These are phyloP conservation scores for Fusarium nurragi DNA, from an alignment of 2,329 filamentous ascomycete genomes.

Conservation along the genomic window DNA sequence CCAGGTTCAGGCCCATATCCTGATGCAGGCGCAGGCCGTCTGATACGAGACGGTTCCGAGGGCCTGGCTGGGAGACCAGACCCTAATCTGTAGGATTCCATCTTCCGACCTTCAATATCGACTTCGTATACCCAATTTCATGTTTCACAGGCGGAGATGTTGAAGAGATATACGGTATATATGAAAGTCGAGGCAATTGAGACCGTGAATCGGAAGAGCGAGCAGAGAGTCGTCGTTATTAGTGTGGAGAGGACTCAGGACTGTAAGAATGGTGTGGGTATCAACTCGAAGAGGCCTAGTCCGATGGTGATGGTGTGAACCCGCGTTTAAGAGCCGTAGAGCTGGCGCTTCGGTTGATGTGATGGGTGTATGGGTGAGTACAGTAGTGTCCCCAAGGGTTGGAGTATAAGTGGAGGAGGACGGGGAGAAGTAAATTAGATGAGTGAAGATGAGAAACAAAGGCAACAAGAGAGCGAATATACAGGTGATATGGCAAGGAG, in stretches of 20 bases:
- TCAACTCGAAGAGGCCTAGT: conserved; percentile 40
- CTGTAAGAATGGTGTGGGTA: conserved; percentile 38
- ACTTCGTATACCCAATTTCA: conserved; percentile 30
- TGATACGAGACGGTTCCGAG: conserved; percentile 49
- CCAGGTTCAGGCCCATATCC: conserved; percentile 32
- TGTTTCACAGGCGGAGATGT: conserved; percentile 26
- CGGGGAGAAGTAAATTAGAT: conserved; percentile 13
- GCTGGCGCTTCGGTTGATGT: conserved; percentile 39
- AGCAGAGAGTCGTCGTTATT: conserved; percentile 43
- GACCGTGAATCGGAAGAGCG: conserved; percentile 34
- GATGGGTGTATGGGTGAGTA: conserved; percentile 25
- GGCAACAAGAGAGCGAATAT: conserved; percentile 35
- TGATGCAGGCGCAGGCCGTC: conserved; percentile 37
- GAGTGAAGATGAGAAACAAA: conserved; percentile 7
- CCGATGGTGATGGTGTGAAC: conserved; percentile 40
- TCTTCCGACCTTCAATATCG: conserved; percentile 48
- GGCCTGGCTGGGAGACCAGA: conserved; percentile 54
- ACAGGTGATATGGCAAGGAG: conserved; percentile 15
- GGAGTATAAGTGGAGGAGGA: conserved; percentile 34
- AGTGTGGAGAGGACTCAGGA: conserved; percentile 38
- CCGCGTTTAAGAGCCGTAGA: conserved; percentile 38
- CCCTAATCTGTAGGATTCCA: conserved; percentile 55
- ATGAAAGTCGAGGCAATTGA: conserved; percentile 22
- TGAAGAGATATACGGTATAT: conserved; percentile 20
- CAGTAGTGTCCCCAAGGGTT: conserved; percentile 25